A percentile compares a stretch with the other conserved stretches of the same genome.
Conservation (phyloP, 2,329 filamentous ascomycete species). For the Capronia epimyces region DNA sequence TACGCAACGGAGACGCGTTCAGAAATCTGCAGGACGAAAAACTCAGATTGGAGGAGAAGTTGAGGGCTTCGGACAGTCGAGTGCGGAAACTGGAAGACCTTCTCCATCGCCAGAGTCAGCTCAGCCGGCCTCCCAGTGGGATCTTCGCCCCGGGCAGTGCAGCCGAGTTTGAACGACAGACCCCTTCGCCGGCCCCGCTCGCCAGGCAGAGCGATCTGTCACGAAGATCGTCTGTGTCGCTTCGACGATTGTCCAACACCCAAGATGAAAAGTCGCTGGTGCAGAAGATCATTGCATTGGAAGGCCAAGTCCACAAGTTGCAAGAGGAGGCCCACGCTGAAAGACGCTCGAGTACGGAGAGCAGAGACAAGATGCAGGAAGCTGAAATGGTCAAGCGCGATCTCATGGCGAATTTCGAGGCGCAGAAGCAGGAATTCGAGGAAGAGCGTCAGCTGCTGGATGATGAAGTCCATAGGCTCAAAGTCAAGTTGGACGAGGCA, state of each 20-base stretch:
- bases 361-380: constrained; percentile 63
- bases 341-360: constrained; percentile 53
- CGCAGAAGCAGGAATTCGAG: constrained; percentile 80
- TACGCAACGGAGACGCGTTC: constrained; percentile 77
- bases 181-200: constrained; percentile 37
- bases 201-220: constrained; percentile 43
- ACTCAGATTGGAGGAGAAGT: constrained; percentile 62
- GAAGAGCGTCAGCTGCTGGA: constrained; percentile 79
- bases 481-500: constrained; percentile 73
- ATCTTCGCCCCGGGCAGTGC: constrained; percentile 43
- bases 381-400: constrained; percentile 89
- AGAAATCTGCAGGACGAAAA: constrained; percentile 79
- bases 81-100: constrained; percentile 88
- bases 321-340: constrained; percentile 63
- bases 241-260: constrained; percentile 55
- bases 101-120: constrained; percentile 70
- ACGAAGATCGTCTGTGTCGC: constrained; percentile 56
- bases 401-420: constrained; percentile 89
- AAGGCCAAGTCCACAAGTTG: constrained; percentile 67
- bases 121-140: constrained; percentile 50
- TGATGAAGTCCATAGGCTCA: constrained; percentile 69
- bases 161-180: constrained; percentile 30
- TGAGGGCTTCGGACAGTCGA: constrained; percentile 80
- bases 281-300: constrained; percentile 61
- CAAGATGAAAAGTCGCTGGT: constrained; percentile 57